phyloP scores from a whole-genome alignment of 352 stramenopile species.

The Globisporangium carolinianum region DNA sequence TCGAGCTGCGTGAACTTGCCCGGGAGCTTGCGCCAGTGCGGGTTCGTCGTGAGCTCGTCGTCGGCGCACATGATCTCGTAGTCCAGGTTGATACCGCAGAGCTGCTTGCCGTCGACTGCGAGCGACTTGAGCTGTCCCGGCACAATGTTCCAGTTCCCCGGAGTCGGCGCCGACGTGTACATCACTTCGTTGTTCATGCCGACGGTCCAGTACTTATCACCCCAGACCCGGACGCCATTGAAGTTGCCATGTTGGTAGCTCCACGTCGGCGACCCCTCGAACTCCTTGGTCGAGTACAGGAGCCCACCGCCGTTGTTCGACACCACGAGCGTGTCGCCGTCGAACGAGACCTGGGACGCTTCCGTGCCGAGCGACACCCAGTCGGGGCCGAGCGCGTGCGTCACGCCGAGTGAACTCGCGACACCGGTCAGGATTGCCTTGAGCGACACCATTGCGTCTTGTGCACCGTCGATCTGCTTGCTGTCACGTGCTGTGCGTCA shows the following conservation, averaged over 20 bases:
- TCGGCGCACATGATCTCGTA: slow-evolving; percentile 22
- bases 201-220: slow-evolving; percentile 18
- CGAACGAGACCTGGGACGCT: slow-evolving; percentile 9
- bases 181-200: slow-evolving; percentile 16
- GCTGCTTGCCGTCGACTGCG: slow-evolving; percentile 25
- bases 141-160: slow-evolving; percentile 12
- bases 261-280: not conserved
- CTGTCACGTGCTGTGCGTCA: not conserved
- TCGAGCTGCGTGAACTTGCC: slow-evolving; percentile 20
- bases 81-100: slow-evolving; percentile 16
- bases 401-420: not conserved
- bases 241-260: not conserved
- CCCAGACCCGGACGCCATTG: slow-evolving; percentile 16
- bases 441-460: slow-evolving; percentile 11
- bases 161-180: slow-evolving; percentile 2
- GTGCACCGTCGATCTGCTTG: not conserved
- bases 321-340: slow-evolving; percentile 12
- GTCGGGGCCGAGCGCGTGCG: slow-evolving; percentile 3
- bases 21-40: slow-evolving; percentile 21
- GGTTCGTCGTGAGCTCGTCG: slow-evolving; percentile 13
- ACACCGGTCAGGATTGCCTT: slow-evolving; percentile 7
- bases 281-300: slow-evolving; percentile 7
- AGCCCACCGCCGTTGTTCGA: slow-evolving; percentile 5
- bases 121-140: slow-evolving; percentile 17
- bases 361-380: slow-evolving; percentile 4